These are phyloP conservation scores for Lentinula raphanica DNA, from an alignment of 768 basidiomycete species.

Conservation along the genomic window DNA sequence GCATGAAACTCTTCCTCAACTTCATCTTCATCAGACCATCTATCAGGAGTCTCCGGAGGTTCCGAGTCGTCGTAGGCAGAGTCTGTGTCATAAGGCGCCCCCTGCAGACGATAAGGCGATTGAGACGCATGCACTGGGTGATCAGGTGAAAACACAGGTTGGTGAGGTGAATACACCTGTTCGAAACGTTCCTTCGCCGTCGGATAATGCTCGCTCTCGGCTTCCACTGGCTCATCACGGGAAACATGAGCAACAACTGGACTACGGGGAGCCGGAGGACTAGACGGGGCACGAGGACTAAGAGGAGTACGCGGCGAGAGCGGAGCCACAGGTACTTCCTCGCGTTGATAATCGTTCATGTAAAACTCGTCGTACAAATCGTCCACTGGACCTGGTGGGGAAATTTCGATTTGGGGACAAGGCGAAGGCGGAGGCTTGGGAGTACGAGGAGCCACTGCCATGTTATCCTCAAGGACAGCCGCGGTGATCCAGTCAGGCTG, in stretches of 20 bases:
- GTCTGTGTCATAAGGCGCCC: neutral
- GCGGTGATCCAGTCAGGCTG: slow-evolving; percentile 3
- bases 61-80: neutral
- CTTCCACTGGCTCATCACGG: neutral
- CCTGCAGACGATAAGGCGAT: neutral
- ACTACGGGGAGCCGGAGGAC: neutral
- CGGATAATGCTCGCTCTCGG: neutral
- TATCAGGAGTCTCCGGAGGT: neutral
- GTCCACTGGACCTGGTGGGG: neutral
- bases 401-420: slow-evolving; percentile 1
- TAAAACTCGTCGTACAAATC: neutral
- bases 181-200: neutral
- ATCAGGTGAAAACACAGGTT: neutral
- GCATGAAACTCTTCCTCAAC: slow-evolving; percentile 1
- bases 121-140: neutral
- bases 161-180: neutral
- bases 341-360: neutral
- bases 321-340: neutral
- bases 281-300: neutral
- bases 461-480: neutral
- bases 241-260: neutral
- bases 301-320: neutral
- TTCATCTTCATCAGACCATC: slow-evolving; percentile 4
- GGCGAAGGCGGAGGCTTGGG: neutral
- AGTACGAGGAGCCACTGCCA: neutral